Percentiles rank a stretch among this genome's conserved stretches.
These are phyloP conservation scores for Coelastrella sp. DNA, from an alignment of 139 green algal species.

Conservation along the genomic window DNA sequence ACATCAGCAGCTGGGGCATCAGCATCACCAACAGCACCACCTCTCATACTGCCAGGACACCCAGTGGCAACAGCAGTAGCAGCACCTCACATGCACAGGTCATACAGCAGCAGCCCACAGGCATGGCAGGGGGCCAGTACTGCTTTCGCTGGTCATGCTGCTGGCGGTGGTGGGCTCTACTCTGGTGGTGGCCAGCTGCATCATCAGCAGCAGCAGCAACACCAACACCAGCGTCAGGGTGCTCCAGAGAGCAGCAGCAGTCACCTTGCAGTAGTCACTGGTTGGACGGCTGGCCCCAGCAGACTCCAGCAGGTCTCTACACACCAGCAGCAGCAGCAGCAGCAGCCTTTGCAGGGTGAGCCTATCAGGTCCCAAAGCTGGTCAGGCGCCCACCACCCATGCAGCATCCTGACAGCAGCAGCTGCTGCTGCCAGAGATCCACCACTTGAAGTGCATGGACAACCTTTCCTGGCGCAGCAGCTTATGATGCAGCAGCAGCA, in stretches of 20 bases:
- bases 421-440: background rate
- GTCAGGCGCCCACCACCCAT: background rate
- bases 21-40: background rate
- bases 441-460: background rate
- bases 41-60: background rate
- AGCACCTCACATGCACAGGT: background rate
- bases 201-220: background rate
- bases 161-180: background rate
- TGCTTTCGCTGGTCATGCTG: background rate
- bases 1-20: background rate
- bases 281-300: slow-evolving; percentile 8
- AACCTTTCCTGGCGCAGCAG: background rate
- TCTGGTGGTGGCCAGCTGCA: background rate
- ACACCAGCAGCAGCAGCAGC: slow-evolving; percentile 16
- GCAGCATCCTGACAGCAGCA: background rate
- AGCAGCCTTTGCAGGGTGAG: background rate
- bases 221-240: background rate
- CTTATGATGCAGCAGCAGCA: background rate
- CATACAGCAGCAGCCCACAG: background rate
- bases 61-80: background rate
- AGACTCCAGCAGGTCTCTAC: slow-evolving; percentile 3
- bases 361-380: background rate
- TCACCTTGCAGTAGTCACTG: background rate
- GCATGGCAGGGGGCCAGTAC: background rate
- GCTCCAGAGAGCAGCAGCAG: background rate